These are phyloP conservation scores for Candida sithepensis DNA, from an alignment of 805 yeast genomes.

Conservation along the genomic window DNA sequence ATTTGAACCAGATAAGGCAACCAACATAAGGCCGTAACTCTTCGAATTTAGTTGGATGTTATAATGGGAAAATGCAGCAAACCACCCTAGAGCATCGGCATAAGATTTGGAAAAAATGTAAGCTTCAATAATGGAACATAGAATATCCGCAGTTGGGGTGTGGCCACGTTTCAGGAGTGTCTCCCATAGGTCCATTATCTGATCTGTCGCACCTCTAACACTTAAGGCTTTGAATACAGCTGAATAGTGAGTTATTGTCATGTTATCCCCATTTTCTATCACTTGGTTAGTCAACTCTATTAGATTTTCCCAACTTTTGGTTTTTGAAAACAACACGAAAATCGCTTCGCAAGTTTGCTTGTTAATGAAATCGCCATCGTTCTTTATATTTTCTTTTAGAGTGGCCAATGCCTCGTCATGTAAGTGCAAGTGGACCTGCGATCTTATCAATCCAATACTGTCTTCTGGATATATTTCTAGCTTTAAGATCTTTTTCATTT, in stretches of 20 bases:
- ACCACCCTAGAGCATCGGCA: slow-evolving; percentile 34
- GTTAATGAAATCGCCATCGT: slow-evolving; percentile 10
- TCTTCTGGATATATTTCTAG: slow-evolving; percentile 14
- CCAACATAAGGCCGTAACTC: slow-evolving; percentile 34
- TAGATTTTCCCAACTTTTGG: slow-evolving; percentile 45
- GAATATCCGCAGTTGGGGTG: slow-evolving; percentile 41
- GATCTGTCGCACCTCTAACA: slow-evolving; percentile 46
- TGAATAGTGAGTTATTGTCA: slow-evolving; percentile 49
- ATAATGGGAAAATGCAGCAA: slow-evolving; percentile 31
- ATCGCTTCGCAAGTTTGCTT: slow-evolving; percentile 15
- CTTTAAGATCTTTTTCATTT: slow-evolving; percentile 7
- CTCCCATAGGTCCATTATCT: slow-evolving; percentile 35
- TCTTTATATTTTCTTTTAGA: slow-evolving; percentile 3
- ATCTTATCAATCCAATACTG: slow-evolving; percentile 16
- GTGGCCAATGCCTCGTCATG: slow-evolving; percentile 12
- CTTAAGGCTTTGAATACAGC: slow-evolving; percentile 62
- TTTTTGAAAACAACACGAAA: slow-evolving; percentile 18
- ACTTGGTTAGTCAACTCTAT: slow-evolving; percentile 54
- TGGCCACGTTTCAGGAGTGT: slow-evolving; percentile 43
- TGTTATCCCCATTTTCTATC: slow-evolving; percentile 51
- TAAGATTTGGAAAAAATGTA: slow-evolving; percentile 35
- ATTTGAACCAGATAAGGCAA: slow-evolving; percentile 33
- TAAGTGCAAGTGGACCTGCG: slow-evolving; percentile 10
- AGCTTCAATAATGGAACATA: slow-evolving; percentile 44
- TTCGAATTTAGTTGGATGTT: slow-evolving; percentile 25